Percentiles rank a stretch among this genome's conserved stretches.
Evolutionary conservation across 352 stramenopile genomes (phyloP).

Genomic region (Phytopythium mirpurense): DNA sequence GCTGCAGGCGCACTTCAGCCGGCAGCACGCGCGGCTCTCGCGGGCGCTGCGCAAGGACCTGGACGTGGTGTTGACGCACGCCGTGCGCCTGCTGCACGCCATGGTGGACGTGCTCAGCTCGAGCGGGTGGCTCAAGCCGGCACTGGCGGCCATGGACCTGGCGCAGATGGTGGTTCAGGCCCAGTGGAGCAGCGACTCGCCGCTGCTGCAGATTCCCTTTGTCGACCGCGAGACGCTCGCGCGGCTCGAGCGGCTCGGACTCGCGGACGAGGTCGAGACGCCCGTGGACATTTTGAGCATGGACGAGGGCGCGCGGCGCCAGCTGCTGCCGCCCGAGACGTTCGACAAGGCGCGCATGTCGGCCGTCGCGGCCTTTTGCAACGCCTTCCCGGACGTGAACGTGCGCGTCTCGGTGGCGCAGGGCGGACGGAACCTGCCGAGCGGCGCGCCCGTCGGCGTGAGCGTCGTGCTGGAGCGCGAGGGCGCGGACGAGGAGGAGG

Average conservation of each 20-base stretch:
- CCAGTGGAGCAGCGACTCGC: conserved; percentile 97
- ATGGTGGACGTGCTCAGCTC: conserved; percentile 99
- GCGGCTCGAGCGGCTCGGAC: conserved; percentile 43
- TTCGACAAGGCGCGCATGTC: conserved; percentile 88
- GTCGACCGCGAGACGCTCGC: conserved; percentile 60
- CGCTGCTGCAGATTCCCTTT: conserved; percentile 95
- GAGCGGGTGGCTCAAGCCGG: conserved; percentile 98
- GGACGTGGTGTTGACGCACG: conserved; percentile 87
- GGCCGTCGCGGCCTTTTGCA: conserved; percentile 99
- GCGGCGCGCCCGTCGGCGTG: conserved; percentile 89
- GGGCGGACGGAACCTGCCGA: conserved; percentile 85
- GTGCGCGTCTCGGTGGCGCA: conserved; percentile 92
- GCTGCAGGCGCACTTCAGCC: conserved; percentile 96
- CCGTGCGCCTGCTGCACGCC: conserved; percentile 93
- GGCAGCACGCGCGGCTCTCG: conserved; percentile 87
- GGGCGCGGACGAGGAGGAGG: conserved; percentile 93
- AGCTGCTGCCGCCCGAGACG: conserved; percentile 83
- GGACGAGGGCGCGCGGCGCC: conserved; percentile 89
- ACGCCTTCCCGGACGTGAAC: conserved; percentile 98
- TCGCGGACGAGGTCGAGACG: conserved; percentile 75
- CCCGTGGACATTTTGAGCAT: conserved; percentile 88
- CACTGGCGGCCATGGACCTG: conserved; percentile 98
- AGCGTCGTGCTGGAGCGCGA: conserved; percentile 89
- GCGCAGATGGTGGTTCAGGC: conserved; percentile 99
- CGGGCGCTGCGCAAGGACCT: conserved; percentile 92